Evolutionary conservation across 176 grass and related monocot species (phyloP), one percentile per base, ranked within the genome.

Genomic region (Aegilops longissima): DNA sequence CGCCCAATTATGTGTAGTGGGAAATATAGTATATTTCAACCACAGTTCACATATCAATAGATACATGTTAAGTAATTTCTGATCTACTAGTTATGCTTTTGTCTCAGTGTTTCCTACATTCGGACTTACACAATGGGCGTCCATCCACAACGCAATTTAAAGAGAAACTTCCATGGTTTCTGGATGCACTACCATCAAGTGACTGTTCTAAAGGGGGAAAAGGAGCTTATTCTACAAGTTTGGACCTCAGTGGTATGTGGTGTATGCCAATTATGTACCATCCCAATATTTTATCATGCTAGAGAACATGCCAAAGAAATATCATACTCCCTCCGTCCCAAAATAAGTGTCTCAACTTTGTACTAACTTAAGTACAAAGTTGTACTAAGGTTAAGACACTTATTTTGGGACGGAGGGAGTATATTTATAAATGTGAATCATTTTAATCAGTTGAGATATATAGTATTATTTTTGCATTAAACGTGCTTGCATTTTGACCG

Each of bases 161-260:
- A 83, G 92, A 94, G 78, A 99, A 96, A 74, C 87, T 99, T 79
- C 97, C 97, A 77, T 99, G 97, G 97, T 99, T 99, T 93, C 92
- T 99, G 34, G 82, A 96, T 88, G 97, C 97, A 77, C 88, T 99
- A 76, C 97, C 97, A 80, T 99, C 97, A 20, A 89, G 82, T 80
- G 92, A 99, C 84, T 99, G 97, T 90, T 93, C 97, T 66, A 99
- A 99, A 66, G 97, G 94, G 42, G 97, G 97, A 0, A 99, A 96
- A 93, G 97, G 97, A 88, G 97, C 97, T 85, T 99, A 99, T 86
- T 96, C 94, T 67, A 90, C 90, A 84, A 99, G 88, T 94, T 91
- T 96, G 82, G 88, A 99, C 74, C 92, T 93, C 73, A 91, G 20
- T 80, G 97, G 97, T 99, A 31, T 86, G 90, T 92, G 59, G 4